Percentiles rank a stretch among this genome's conserved stretches.
These are phyloP conservation scores for Albophoma yamanashiensis DNA, from an alignment of 2,329 filamentous ascomycete genomes.

Conservation along the genomic window DNA sequence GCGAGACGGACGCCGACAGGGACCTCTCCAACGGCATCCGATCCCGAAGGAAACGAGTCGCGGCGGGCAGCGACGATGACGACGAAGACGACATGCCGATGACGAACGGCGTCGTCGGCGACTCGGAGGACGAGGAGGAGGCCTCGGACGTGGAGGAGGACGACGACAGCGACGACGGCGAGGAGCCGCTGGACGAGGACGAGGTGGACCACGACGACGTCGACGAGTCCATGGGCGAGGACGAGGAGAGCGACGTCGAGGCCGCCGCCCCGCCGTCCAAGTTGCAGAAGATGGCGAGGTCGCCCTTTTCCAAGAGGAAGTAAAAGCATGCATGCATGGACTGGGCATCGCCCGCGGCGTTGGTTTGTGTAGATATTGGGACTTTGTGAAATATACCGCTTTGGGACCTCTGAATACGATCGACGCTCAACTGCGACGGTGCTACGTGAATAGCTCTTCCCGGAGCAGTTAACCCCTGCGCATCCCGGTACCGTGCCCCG, in stretches of 20 bases:
- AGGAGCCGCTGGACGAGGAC: constrained; percentile 43
- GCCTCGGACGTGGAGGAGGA: constrained; percentile 26
- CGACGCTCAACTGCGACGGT: neutral
- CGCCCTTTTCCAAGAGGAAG: constrained; percentile 24
- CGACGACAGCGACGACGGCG: constrained; percentile 34
- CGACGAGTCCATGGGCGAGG: constrained; percentile 43
- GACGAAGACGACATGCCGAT: constrained; percentile 44
- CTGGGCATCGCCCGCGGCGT: neutral
- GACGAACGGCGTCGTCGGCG: constrained; percentile 43
- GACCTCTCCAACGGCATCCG: constrained; percentile 22
- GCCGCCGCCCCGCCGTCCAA: constrained; percentile 35
- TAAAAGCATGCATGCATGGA: constrained; percentile 9
- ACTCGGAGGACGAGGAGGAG: constrained; percentile 49
- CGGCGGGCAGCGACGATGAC: constrained; percentile 45
- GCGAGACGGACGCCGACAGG: constrained; percentile 48
- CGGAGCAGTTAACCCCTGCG: neutral
- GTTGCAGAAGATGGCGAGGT: constrained; percentile 27
- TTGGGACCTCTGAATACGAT: neutral
- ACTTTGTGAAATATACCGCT: neutral
- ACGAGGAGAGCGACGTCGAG: constrained; percentile 41
- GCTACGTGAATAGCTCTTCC: too few relatives aligned
- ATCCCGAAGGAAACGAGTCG: constrained; percentile 25
- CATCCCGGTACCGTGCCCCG: neutral
- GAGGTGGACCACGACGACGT: constrained; percentile 50
- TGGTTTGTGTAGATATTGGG: constrained; percentile 3